Evolutionary conservation across 2,329 filamentous ascomycete genomes (phyloP).

Genomic region (Fusarium circinatum): DNA sequence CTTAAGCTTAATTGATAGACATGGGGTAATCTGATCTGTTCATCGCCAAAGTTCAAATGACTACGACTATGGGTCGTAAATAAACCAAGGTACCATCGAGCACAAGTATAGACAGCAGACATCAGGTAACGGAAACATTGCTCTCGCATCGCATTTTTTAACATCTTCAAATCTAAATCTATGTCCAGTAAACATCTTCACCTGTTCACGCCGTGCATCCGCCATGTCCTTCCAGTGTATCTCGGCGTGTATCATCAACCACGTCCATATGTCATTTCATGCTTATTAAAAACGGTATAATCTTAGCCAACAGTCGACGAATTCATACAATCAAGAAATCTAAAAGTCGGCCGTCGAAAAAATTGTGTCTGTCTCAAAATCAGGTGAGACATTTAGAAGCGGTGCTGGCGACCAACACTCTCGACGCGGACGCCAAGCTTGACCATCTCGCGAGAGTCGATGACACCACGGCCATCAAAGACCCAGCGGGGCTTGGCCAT

Average conservation of each 20-base stretch:
- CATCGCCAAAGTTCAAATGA: background rate
- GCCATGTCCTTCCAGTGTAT: constrained; percentile 28
- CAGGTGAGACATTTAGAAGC: constrained; percentile 46
- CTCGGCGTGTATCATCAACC: constrained; percentile 40
- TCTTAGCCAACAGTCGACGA: constrained; percentile 40
- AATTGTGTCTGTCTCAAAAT: constrained; percentile 11
- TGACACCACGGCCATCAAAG: constrained; percentile 66
- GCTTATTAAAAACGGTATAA: constrained; percentile 48
- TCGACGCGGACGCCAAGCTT: constrained; percentile 63
- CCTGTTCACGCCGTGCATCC: constrained; percentile 32
- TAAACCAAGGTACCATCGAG: background rate
- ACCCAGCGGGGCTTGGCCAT: constrained; percentile 66
- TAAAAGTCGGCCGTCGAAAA: constrained; percentile 35
- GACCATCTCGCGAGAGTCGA: constrained; percentile 59
- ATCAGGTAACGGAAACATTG: constrained; percentile 28
- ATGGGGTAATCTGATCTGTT: background rate
- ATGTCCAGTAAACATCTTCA: constrained; percentile 36
- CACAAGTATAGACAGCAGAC: background rate
- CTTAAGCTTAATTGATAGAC: background rate
- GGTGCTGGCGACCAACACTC: constrained; percentile 61
- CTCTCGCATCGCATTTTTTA: constrained; percentile 37
- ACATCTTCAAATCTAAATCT: constrained; percentile 44
- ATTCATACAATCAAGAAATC: constrained; percentile 44
- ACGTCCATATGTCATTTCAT: constrained; percentile 46
- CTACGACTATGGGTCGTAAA: background rate